A percentile compares a stretch with the other conserved stretches of the same genome.
phyloP scores from a whole-genome alignment of 2,329 filamentous ascomycete species.

The Aureobasidium namibiae region DNA sequence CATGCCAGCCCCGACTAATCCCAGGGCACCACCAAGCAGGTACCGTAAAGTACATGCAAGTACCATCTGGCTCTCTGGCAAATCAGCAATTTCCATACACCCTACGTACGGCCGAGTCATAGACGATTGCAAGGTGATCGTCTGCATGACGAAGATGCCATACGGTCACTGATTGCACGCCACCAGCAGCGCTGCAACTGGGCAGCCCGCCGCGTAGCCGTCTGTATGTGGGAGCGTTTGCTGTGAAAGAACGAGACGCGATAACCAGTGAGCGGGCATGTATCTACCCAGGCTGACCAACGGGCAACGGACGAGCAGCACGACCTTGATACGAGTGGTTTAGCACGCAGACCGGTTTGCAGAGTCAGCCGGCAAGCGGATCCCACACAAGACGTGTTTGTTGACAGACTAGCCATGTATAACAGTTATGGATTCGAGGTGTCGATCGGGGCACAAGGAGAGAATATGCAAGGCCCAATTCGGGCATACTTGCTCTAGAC shows the following conservation, averaged over 20 bases:
- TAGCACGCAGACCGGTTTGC: background rate
- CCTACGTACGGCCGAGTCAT: conserved; percentile 8
- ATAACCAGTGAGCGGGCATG: conserved; percentile 10
- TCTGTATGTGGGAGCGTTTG: conserved; percentile 9
- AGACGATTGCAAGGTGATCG: conserved; percentile 6
- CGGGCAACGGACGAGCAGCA: conserved; percentile 9
- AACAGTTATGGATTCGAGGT: background rate
- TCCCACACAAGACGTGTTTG: conserved; percentile 5
- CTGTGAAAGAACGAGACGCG: conserved; percentile 7
- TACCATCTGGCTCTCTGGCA: background rate
- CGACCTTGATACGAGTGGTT: conserved; percentile 5
- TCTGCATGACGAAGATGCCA: background rate
- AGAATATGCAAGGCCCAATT: background rate
- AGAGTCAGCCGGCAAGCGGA: background rate
- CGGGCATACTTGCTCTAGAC: background rate
- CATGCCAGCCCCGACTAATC: background rate
- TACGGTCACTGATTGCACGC: background rate
- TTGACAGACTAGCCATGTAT: conserved; percentile 6
- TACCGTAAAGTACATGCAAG: conserved; percentile 3
- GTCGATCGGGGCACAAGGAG: background rate
- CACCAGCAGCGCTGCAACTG: background rate
- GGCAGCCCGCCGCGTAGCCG: conserved; percentile 2
- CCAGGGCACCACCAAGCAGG: background rate
- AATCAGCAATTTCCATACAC: conserved; percentile 1
- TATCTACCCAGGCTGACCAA: conserved; percentile 5